Evolutionary conservation across 164 flowering plant genomes (phyloP), one percentile per base, ranked within the genome.

Genomic region (Warburgia ugandensis): DNA sequence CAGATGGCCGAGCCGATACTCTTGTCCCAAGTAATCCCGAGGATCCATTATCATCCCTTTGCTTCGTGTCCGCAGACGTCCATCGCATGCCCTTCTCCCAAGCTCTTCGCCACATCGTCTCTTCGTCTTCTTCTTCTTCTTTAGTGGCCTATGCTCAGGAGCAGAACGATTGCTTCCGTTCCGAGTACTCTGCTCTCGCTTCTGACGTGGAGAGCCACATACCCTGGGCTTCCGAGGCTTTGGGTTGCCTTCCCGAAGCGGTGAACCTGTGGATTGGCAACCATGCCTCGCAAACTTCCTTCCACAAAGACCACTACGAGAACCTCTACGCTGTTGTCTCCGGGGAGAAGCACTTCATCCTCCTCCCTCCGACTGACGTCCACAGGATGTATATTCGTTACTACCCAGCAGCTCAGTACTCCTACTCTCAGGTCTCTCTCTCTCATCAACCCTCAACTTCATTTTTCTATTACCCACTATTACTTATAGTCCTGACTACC

Each of bases 281-380:
- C 54, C 71, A 74, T 13, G 61, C 50, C 1, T 88, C 96, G 0
- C 74, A 76, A 61, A 92, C 96, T 4, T 88, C 86, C 2, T 92
- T 85, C 60, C 99, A 92, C 67, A 92, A 92, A 65, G 99, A 91
- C 52, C 96, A 92, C 48, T 88, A 92, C 42, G 99, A 92, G 81
- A 88, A 92, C 65, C 71, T 92, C 29, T 92, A 88, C 32, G 96
- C 81, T 5, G 99, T 92, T 9, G 68, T 92, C 27, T 55, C 75
- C 9, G 99, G 99, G 0, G 73, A 85, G 74, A 92, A 92, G 79
- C 92, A 80, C 57, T 92, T 92, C 59, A 55, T 82, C 35, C 77
- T 88, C 2, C 82, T 92, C 50, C 99, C 99, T 21, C 99, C 96
- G 13, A 85, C 95, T 3, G 96, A 92, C 56, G 79, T 84, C 22